These are phyloP conservation scores for Tetrapyrgos nigripes DNA, from an alignment of 1,284 basidiomycete genomes.

Conservation along the genomic window DNA sequence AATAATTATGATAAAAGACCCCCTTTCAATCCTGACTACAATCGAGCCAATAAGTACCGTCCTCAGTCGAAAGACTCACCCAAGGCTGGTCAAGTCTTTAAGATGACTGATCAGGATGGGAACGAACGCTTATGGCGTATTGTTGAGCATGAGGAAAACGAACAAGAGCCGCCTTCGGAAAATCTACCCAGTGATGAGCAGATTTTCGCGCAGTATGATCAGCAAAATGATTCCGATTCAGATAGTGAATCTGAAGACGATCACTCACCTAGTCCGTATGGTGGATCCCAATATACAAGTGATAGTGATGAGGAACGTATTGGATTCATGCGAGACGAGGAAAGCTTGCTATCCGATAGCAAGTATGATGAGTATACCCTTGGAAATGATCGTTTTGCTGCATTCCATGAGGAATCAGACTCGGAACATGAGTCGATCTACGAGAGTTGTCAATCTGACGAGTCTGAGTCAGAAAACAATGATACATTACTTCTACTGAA, in stretches of 20 bases:
- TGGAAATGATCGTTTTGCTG: not conserved
- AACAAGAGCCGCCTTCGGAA: too few species aligned
- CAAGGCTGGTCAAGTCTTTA: too few species aligned
- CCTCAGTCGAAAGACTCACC: too few species aligned
- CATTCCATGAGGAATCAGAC: not conserved
- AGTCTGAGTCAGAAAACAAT: not conserved
- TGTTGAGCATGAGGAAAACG: not conserved
- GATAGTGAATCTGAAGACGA: too few species aligned
- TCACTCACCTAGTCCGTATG: constrained; percentile 6
- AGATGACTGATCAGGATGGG: too few species aligned
- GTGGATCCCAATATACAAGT: constrained; percentile 13
- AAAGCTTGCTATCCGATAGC: not conserved
- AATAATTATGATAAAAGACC: not conserved
- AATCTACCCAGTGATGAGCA: not conserved
- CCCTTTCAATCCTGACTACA: not conserved
- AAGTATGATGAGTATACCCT: not conserved
- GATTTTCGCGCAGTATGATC: constrained; percentile 1
- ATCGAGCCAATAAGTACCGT: too few species aligned
- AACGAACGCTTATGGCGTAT: constrained; percentile 2
- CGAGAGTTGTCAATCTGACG: not conserved
- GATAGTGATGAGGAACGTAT: constrained; percentile 7
- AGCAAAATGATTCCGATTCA: constrained; percentile 2
- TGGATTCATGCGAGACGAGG: constrained; percentile 3
- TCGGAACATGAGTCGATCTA: not conserved
- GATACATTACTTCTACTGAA: not conserved